Percentiles rank a stretch among this genome's conserved stretches.
phyloP scores from a whole-genome alignment of 768 basidiomycete genomes.

The Multifurca ochricompacta region DNA sequence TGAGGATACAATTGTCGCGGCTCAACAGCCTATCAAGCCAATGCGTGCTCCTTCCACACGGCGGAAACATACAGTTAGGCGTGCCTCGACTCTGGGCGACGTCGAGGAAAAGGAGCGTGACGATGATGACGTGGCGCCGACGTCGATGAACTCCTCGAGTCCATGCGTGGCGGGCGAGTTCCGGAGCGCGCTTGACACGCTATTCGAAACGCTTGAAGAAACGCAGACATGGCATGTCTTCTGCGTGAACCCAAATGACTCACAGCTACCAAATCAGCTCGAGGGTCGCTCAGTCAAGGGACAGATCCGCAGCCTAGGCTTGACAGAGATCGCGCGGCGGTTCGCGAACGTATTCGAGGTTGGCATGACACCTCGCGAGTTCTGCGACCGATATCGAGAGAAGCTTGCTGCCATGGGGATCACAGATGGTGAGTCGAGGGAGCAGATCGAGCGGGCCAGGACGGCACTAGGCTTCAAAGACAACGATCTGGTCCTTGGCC shows the following conservation, averaged over 20 bases:
- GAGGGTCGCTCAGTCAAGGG: slow-evolving; percentile 89
- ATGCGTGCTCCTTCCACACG: slow-evolving; percentile 89
- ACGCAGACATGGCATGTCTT: slow-evolving; percentile 89
- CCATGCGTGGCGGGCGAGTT: slow-evolving; percentile 89
- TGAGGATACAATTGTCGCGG: slow-evolving; percentile 92
- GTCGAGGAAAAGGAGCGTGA: slow-evolving; percentile 45
- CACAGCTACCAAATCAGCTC: slow-evolving; percentile 88
- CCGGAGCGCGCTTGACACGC: slow-evolving; percentile 70
- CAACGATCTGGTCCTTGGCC: slow-evolving; percentile 71
- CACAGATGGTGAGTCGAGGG: slow-evolving; percentile 49
- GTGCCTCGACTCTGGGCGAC: slow-evolving; percentile 43
- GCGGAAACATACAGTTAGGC: slow-evolving; percentile 65
- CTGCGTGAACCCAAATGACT: slow-evolving; percentile 92
- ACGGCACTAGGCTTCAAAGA: slow-evolving; percentile 53
- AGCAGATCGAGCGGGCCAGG: slow-evolving; percentile 52
- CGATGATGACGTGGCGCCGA: slow-evolving; percentile 28
- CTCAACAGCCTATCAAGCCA: slow-evolving; percentile 89
- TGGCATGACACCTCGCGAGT: slow-evolving; percentile 79
- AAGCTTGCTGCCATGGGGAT: slow-evolving; percentile 52
- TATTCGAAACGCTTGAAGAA: slow-evolving; percentile 84
- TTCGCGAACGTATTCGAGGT: slow-evolving; percentile 69
- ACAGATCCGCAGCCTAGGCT: slow-evolving; percentile 75
- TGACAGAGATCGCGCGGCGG: slow-evolving; percentile 70
- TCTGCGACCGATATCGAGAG: slow-evolving; percentile 74
- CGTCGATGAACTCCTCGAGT: slow-evolving; percentile 28